Base-by-base conservation (phyloP, 2,329 filamentous ascomycete genomes). In the Neonectria ditissima region DNA sequence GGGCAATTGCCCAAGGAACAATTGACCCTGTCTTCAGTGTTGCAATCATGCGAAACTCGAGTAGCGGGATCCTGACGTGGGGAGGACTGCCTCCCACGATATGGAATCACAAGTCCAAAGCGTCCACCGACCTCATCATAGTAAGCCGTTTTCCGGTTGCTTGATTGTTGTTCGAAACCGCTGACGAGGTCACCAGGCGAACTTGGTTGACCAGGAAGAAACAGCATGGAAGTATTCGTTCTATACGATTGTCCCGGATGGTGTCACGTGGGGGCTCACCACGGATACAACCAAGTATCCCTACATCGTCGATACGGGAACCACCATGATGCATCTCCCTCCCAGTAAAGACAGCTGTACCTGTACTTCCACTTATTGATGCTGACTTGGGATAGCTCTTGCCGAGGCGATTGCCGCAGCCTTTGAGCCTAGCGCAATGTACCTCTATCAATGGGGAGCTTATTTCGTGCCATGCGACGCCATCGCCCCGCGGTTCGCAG, bases 281-380 rank as follows among this genome's bases (percentile, higher is more conserved):
- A 80, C 75, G 2, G 80, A 82, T 63, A 75, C 69, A 18, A 79
- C 75, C 34, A 82, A 80, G 68, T 82, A 81, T 56, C 82, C 82
- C 5, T 84, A 81, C 69, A 83, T 87, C 55, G 76, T 86, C 53
- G 84, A 87, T 73, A 85, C 81, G 16, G 83, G 83, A 32, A 86
- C 84, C 2, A 83, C 84, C 0, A 78, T 85, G 70, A 82, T 81
- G 65, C 83, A 84, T 64, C 73, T 86, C 1, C 84, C 84, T 11
- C 80, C 80, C 11, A 74, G 84, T 84, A 69, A 77, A 81, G 75
- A 2, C 7, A 32, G 24, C 4, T 11, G 2, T 20, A 13, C 22
- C 18, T 5, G 20, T 2, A 20, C 14, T 10, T 13, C 7, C 7
- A 3, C 16, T 11, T 24, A 16, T 20, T 53, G 24, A 43, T 69